Evolutionary conservation across 208 protist species (phyloP), one percentile per base, ranked within the genome.

Genomic region (Perkinsela sp.): DNA sequence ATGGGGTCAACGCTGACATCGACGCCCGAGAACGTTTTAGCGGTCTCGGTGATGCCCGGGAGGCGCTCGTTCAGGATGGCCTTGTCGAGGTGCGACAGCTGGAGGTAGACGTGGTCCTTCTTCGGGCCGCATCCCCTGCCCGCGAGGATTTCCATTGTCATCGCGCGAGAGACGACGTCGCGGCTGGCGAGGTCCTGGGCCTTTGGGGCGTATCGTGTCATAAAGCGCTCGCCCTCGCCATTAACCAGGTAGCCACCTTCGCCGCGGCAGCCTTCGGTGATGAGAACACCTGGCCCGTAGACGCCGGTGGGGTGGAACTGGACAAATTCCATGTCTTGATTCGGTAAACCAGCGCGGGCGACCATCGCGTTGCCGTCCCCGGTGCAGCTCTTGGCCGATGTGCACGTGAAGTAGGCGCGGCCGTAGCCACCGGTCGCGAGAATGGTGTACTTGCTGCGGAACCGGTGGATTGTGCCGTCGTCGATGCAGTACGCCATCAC

Each of bases 221-320:
- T 97, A 76, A 95, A 97, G 70, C 95, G 90, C 85, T 99, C 95
- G 68, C 96, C 96, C 73, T 97, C 82, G 72, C 78, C 80, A 84
- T 99, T 99, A 66, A 96, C 75, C n/a, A 99, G 85, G 80, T 95
- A 96, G 70, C 96, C 96, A 66, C 96, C 96, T 78, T 93, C 88
- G 48, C 93, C 93, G 71, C 93, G 85, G 15, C 84, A 80, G n/a
- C 93, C 95, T 72, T 99, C 95, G 2, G 96, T 99, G 81, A 99
- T 98, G 16, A 99, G 82, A 74, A 97, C 97, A 32, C 96, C 96
- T 72, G 93, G 90, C 68, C 94, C 93, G 76, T 96, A 97, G 73
- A 98, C 96, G 70, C 95, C 95, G n/a, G 95, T 98, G 15, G 96
- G 96, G 85, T 98, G 96, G 83, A 98, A 98, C 80, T 98, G 96